Evolutionary conservation across 306 rosid genomes (phyloP).

Genomic region (Ochetophila trinervis): DNA sequence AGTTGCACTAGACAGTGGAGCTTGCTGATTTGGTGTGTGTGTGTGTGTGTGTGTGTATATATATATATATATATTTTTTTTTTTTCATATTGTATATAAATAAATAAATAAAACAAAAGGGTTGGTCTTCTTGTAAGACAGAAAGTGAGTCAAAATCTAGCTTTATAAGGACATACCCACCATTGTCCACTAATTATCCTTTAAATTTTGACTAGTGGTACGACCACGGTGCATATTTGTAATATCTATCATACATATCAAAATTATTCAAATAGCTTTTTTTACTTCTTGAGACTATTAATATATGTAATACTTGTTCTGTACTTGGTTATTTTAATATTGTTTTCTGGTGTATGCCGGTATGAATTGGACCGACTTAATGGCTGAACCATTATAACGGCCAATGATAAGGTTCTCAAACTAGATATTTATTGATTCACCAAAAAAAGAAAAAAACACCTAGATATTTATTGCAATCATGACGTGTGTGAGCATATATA

Average conservation of each 20-base stretch:
- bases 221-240: conserved; percentile 7
- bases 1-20: conserved; percentile 26
- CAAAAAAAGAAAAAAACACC: too few species aligned
- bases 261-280: not conserved
- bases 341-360: too few species aligned
- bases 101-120: not conserved
- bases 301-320: too few species aligned
- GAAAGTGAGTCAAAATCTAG: conserved; percentile 31
- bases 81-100: too few species aligned
- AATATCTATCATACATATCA: not conserved
- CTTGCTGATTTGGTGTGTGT: conserved; percentile 13
- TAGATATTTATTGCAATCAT: too few species aligned
- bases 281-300: not conserved
- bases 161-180: conserved; percentile 34
- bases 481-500: too few species aligned
- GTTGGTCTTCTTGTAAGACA: not conserved
- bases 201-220: conserved; percentile 21
- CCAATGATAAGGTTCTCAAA: too few species aligned
- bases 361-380: too few species aligned
- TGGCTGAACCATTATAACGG: too few species aligned
- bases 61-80: too few species aligned
- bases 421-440: too few species aligned
- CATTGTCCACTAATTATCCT: conserved; percentile 17
- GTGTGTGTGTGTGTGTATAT: not conserved
- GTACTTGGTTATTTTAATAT: too few species aligned